Evolutionary conservation across 306 rosid species (phyloP), one percentile per base, ranked within the genome.

Genomic region (Carpinus viminea): DNA sequence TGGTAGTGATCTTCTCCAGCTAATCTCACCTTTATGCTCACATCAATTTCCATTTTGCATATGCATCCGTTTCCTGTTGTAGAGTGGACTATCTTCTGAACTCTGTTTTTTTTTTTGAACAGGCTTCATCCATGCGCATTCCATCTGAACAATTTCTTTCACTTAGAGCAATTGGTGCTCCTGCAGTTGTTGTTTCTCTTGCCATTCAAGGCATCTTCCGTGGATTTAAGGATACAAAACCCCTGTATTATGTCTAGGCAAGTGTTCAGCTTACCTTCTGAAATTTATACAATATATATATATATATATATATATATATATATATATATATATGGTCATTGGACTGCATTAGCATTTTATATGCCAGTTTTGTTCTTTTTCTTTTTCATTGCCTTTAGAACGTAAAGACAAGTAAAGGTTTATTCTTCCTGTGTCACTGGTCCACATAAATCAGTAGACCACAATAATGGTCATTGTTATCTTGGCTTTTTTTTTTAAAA

Each of bases 201-300:
- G 97, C 99, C 74, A 93, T 93, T 81, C 99, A 95, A 85, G 99
- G 99, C 79, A 86, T 95, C 83, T 95, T 95, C 77, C 98, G 98
- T 74, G 99, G 99, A 71, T 95, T 93, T 84, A 95, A 93, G 87
- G 99, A 95, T 84, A 95, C 99, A 55, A 86, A 83, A 95, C 97
- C 59, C 97, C 99, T 45, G 92, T 95, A 70, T 56, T 93, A 72
- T 93, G 99, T 82, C 86, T 95, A 83, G 99, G 99, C 85, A 89
- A 88, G 94, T 86, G 38, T 80, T 78, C 74, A 43, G 52, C 53
- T 43, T 46, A 38, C 26, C 28, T 66, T 66, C 51, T 38, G 28
- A 18, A 41, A 66, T 15, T 34, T 16, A 18, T 9, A 66, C 18
- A 21, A 12, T 4, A 20, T 18, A 66, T 24, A 24, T 24, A 24